phyloP scores from a whole-genome alignment of 176 grass and related monocot species.

The Echinochloa phyllopogon region DNA sequence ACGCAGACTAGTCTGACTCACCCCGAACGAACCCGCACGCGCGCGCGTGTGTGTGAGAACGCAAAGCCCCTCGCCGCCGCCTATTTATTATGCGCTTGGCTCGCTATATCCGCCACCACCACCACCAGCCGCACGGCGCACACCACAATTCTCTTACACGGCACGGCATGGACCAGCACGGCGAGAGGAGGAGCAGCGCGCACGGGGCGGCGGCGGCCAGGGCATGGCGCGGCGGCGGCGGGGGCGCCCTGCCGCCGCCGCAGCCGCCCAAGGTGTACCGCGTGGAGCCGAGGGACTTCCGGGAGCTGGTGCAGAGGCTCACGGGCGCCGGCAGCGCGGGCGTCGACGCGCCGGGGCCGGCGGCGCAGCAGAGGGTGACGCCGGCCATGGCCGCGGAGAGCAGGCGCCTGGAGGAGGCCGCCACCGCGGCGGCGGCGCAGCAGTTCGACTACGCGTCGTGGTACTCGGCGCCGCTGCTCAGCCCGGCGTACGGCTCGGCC shows the following conservation, averaged over 20 bases:
- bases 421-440: neutral
- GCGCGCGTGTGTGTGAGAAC: neutral
- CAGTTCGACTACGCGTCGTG: constrained; percentile 56
- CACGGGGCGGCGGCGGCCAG: constrained; percentile 27
- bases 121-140: neutral
- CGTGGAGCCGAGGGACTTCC: constrained; percentile 61
- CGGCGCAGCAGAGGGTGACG: neutral
- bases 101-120: too few relatives aligned
- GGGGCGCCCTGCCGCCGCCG: neutral
- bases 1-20: constrained; percentile 11
- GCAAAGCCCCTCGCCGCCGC: neutral
- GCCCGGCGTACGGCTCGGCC: constrained; percentile 51
- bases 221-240: constrained; percentile 13
- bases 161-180: constrained; percentile 42
- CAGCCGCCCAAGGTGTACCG: constrained; percentile 59
- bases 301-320: constrained; percentile 69
- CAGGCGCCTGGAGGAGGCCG: neutral
- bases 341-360: neutral
- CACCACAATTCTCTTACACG: neutral
- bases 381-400: neutral
- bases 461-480: constrained; percentile 59
- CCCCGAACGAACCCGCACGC: neutral
- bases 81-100: constrained; percentile 26
- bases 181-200: constrained; percentile 9
- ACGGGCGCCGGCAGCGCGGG: constrained; percentile 36